Conservation (phyloP, 352 stramenopile species). For the Phytopythium litorale region DNA sequence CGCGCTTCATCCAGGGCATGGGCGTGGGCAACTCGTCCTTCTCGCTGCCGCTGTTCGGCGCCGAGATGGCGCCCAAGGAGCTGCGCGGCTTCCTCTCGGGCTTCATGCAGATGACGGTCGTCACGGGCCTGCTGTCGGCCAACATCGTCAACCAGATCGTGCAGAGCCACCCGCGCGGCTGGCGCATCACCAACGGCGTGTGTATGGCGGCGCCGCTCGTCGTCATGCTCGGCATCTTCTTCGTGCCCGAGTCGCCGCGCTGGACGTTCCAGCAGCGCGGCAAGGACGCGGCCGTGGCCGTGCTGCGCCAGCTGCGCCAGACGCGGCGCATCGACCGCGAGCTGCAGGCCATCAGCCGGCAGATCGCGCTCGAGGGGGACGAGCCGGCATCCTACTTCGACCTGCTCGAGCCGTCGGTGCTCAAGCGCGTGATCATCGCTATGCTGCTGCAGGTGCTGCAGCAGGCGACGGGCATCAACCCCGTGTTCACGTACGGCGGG, state of each 20-base stretch:
- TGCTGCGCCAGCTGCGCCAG: slow-evolving; percentile 38
- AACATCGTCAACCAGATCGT: slow-evolving; percentile 45
- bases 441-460: slow-evolving; percentile 47
- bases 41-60: slow-evolving; percentile 45
- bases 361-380: slow-evolving; percentile 32
- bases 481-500: slow-evolving; percentile 34
- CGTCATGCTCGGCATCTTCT: slow-evolving; percentile 52
- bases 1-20: slow-evolving; percentile 37
- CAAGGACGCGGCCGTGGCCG: slow-evolving; percentile 32
- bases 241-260: slow-evolving; percentile 32
- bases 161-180: slow-evolving; percentile 26
- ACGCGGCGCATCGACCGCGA: slow-evolving; percentile 33
- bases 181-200: slow-evolving; percentile 42
- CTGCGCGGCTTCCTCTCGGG: slow-evolving; percentile 53
- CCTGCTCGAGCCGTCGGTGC: slow-evolving; percentile 36
- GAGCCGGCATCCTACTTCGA: slow-evolving; percentile 27
- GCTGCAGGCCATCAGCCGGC: slow-evolving; percentile 40
- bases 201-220: slow-evolving; percentile 34
- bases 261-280: slow-evolving; percentile 39
- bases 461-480: slow-evolving; percentile 45
- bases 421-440: slow-evolving; percentile 38
- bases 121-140: slow-evolving; percentile 37
- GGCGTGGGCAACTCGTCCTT: slow-evolving; percentile 51
- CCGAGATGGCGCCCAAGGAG: slow-evolving; percentile 60
- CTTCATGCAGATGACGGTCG: slow-evolving; percentile 64